Evolutionary conservation across 805 yeast species (phyloP).

Genomic region (Huiozyma sinensis): DNA sequence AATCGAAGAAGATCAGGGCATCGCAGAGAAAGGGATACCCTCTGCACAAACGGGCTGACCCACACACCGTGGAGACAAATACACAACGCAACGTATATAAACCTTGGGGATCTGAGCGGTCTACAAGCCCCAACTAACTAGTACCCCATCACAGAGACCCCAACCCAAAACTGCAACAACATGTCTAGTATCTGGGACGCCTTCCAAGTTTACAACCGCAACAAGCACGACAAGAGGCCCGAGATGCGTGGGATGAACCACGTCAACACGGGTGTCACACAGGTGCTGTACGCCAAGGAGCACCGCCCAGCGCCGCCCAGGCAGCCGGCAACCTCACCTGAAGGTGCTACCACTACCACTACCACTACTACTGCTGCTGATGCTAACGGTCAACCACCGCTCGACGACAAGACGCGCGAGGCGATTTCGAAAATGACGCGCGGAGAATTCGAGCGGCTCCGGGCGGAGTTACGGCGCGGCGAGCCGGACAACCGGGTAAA

Average conservation of each 20-base stretch:
- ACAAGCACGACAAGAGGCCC: slow-evolving; percentile 20
- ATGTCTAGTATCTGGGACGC: slow-evolving; percentile 23
- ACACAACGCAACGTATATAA: too few relatives aligned
- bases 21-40: not conserved
- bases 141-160: too few relatives aligned
- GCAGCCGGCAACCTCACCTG: not conserved
- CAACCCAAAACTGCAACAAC: not conserved
- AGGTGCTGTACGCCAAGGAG: slow-evolving; percentile 16
- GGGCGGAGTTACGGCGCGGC: slow-evolving; percentile 15
- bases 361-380: not conserved
- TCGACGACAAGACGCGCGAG: slow-evolving; percentile 5
- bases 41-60: too few relatives aligned
- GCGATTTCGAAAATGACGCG: slow-evolving; percentile 16
- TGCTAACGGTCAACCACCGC: slow-evolving; percentile 2
- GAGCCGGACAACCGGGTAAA: slow-evolving; percentile 22
- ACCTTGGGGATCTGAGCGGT: too few relatives aligned
- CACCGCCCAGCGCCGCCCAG: slow-evolving; percentile 6
- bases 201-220: slow-evolving; percentile 25
- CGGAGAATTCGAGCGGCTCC: slow-evolving; percentile 15
- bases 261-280: slow-evolving; percentile 13
- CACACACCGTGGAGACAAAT: too few relatives aligned
- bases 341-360: too few relatives aligned
- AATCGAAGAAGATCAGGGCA: too few relatives aligned
- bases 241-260: slow-evolving; percentile 13
- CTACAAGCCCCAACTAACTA: too few relatives aligned